Conservation (phyloP, 1,284 basidiomycete genomes). For the Limonomyces culmigenus region DNA sequence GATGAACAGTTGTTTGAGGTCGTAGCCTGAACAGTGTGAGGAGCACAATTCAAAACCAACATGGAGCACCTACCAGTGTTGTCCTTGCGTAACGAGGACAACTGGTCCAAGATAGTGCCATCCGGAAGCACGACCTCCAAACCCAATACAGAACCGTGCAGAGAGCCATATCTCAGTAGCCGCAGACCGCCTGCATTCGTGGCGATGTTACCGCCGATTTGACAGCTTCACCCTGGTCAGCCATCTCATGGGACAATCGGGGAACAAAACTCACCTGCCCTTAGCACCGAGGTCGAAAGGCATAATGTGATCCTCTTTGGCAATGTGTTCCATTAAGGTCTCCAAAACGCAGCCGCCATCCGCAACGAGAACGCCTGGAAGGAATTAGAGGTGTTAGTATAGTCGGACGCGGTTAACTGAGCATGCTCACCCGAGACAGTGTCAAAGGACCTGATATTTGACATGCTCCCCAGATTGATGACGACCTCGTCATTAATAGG, state of each 20-base stretch:
- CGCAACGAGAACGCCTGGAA: slow-evolving; percentile 50
- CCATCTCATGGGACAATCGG: background rate
- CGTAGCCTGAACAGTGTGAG: slow-evolving; percentile 55
- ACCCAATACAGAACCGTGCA: slow-evolving; percentile 94
- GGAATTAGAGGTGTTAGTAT: background rate
- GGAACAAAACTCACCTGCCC: slow-evolving; percentile 51
- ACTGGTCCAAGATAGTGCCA: slow-evolving; percentile 82
- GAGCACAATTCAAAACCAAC: slow-evolving; percentile 1
- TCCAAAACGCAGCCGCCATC: slow-evolving; percentile 96
- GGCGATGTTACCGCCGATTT: slow-evolving; percentile 94
- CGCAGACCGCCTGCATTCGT: slow-evolving; percentile 97
- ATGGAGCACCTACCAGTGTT: slow-evolving; percentile 66
- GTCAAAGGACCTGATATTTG: slow-evolving; percentile 82
- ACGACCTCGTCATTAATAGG: slow-evolving; percentile 85
- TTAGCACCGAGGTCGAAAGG: slow-evolving; percentile 97
- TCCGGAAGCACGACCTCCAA: slow-evolving; percentile 94
- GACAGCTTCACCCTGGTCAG: slow-evolving; percentile 45
- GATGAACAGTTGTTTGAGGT: slow-evolving; percentile 97
- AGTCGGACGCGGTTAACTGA: background rate
- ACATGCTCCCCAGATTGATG: slow-evolving; percentile 72
- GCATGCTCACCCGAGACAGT: slow-evolving; percentile 59
- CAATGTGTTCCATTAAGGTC: slow-evolving; percentile 73
- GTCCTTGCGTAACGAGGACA: slow-evolving; percentile 84
- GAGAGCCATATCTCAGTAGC: slow-evolving; percentile 84
- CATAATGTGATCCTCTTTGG: slow-evolving; percentile 88